Evolutionary conservation across 495 filamentous ascomycete genomes (phyloP), one percentile per base, ranked within the genome.

Genomic region (Haplographium delicatum): DNA sequence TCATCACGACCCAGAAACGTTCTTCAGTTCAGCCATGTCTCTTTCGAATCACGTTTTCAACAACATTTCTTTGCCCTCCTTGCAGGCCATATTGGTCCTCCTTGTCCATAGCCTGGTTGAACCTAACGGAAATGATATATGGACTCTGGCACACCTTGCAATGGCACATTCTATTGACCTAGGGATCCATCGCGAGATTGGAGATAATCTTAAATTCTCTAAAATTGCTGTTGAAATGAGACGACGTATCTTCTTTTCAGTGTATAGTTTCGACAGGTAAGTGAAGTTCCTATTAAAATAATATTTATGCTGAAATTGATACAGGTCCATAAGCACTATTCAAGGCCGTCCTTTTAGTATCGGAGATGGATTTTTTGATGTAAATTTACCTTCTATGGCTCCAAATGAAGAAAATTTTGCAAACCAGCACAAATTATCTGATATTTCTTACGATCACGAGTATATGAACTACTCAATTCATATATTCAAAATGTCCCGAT

Each of bases 161-260:
- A 45, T 45, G 42, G 20, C 42, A 5, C 25, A 45, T 15, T 3
- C 42, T 4, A 25, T 45, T 13, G 42, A 45, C n/a, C 42, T 45
- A 8, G 42, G 42, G 3, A 27, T 45, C 4, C 42, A 45, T 31
- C 3, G 42, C 3, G 42, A 45, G 30, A 8, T 31, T 15, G 30
- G 42, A 5, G 23, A 7, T n/a, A 28, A 22, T 8, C 4, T 8
- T 13, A 6, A 23, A 9, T 25, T 25, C 24, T n/a, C 10, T 31
- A 7, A 31, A 31, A 9, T 31, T 13, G 42, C 42, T 27, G 18
- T 45, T 30, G 22, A 45, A 13, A 30, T 45, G 26, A 13, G 42
- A 20, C 19, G 42, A 20, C 7, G 42, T 3, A 15, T 45, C 3
- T 45, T 45, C 25, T 45, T 27, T 5, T 45, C 9, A 8, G n/a